phyloP scores from a whole-genome alignment of 1,284 basidiomycete species.

The Gymnopus androsaceus region DNA sequence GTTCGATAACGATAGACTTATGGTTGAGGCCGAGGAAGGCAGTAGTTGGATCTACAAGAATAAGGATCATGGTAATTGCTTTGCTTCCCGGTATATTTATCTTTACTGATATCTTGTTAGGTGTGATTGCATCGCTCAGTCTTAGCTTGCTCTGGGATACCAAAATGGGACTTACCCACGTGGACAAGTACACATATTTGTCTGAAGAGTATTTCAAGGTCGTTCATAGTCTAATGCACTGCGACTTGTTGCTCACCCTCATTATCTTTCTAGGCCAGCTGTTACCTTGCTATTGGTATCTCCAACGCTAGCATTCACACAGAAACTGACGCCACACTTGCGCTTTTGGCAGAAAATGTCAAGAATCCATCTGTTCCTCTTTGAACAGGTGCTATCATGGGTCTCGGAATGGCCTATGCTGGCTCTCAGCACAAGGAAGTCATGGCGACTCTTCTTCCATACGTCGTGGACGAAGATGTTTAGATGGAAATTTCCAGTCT shows the following conservation, averaged over 20 bases:
- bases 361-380: slow-evolving; percentile 86
- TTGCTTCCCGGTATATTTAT: not conserved
- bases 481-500: slow-evolving; percentile 91
- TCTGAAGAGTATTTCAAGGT: slow-evolving; percentile 96
- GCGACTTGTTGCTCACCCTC: not conserved
- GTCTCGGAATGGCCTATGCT: slow-evolving; percentile 91
- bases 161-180: slow-evolving; percentile 90
- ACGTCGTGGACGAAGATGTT: slow-evolving; percentile 76
- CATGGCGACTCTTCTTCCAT: slow-evolving; percentile 75
- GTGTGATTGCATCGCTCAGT: slow-evolving; percentile 96
- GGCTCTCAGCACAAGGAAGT: slow-evolving; percentile 92
- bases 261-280: slow-evolving; percentile 71
- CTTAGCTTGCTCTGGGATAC: slow-evolving; percentile 96
- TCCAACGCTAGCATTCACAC: slow-evolving; percentile 89
- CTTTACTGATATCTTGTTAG: slow-evolving; percentile 38
- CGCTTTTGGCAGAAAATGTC: slow-evolving; percentile 89
- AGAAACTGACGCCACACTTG: slow-evolving; percentile 92
- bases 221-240: not conserved
- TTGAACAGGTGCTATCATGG: slow-evolving; percentile 88
- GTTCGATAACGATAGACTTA: slow-evolving; percentile 98
- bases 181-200: slow-evolving; percentile 98
- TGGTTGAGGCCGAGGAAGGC: slow-evolving; percentile 95
- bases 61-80: slow-evolving; percentile 87
- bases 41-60: slow-evolving; percentile 99
- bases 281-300: slow-evolving; percentile 93